Percentiles rank a stretch among this genome's conserved stretches.
These are phyloP conservation scores for Pyronema domesticum DNA, from an alignment of 495 filamentous ascomycete genomes.

Conservation along the genomic window DNA sequence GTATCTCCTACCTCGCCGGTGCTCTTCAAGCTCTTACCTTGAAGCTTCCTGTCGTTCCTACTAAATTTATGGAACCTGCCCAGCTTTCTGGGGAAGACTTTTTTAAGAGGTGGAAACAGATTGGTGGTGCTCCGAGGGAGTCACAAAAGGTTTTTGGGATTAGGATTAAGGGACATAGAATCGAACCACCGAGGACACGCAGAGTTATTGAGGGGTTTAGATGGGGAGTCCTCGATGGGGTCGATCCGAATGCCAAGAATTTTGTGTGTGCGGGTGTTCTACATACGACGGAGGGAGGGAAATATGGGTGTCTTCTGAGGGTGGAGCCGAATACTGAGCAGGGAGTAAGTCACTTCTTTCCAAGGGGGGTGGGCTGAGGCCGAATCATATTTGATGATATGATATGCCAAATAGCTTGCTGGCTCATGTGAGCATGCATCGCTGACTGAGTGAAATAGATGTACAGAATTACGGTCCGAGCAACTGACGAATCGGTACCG, in stretches of 20 bases:
- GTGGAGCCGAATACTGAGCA: conserved; percentile 88
- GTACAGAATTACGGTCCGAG: conserved; percentile 84
- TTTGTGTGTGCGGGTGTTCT: conserved; percentile 84
- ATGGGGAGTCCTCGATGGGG: conserved; percentile 68
- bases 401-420: background rate
- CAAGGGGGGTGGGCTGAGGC: too few species aligned
- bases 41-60: conserved; percentile 69
- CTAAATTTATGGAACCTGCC: conserved; percentile 92
- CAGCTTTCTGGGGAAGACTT: conserved; percentile 74
- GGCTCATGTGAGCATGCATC: background rate
- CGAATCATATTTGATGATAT: background rate
- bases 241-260: conserved; percentile 83
- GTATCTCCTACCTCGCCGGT: conserved; percentile 84
- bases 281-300: conserved; percentile 66
- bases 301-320: conserved; percentile 82
- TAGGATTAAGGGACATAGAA: conserved; percentile 31
- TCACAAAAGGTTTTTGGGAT: conserved; percentile 69
- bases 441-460: conserved; percentile 40
- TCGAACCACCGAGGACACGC: conserved; percentile 29
- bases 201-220: conserved; percentile 59
- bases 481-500: conserved; percentile 79
- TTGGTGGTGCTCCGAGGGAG: conserved; percentile 73
- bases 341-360: conserved; percentile 40
- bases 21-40: conserved; percentile 84
- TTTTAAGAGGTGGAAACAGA: conserved; percentile 98